Evolutionary conservation across 2,329 filamentous ascomycete species (phyloP).

Genomic region (Diaporthe citrichinensis): DNA sequence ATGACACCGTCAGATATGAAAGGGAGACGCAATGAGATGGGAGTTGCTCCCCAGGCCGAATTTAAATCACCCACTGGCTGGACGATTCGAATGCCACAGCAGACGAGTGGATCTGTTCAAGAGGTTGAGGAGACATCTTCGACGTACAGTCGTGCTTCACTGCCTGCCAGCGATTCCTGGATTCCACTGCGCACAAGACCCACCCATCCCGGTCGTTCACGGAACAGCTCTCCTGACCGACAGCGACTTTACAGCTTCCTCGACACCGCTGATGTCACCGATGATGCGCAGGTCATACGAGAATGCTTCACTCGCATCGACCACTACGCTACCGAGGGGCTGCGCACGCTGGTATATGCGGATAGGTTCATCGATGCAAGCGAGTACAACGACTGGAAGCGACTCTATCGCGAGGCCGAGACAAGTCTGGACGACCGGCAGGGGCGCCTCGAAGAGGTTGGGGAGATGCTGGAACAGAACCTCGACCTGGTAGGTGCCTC

Average conservation of each 20-base stretch:
- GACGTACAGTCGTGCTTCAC: background rate
- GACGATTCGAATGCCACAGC: background rate
- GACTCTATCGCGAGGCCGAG: slow-evolving; percentile 80
- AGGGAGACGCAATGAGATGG: slow-evolving; percentile 72
- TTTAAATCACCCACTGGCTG: background rate
- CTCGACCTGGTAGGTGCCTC: slow-evolving; percentile 86
- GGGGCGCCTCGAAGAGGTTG: slow-evolving; percentile 81
- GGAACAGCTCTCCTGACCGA: slow-evolving; percentile 26
- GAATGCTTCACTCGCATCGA: slow-evolving; percentile 90
- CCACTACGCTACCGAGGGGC: slow-evolving; percentile 87
- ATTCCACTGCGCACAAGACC: slow-evolving; percentile 53
- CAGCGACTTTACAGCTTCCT: slow-evolving; percentile 70
- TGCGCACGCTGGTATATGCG: slow-evolving; percentile 85
- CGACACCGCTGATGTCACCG: slow-evolving; percentile 60
- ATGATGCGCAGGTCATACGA: slow-evolving; percentile 78
- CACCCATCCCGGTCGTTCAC: slow-evolving; percentile 55
- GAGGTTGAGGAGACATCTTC: background rate
- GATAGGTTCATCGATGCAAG: slow-evolving; percentile 80
- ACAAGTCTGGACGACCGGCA: slow-evolving; percentile 85
- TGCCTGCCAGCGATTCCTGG: background rate
- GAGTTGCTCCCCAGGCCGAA: slow-evolving; percentile 63
- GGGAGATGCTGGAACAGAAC: slow-evolving; percentile 82
- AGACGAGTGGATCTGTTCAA: background rate
- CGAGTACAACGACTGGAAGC: slow-evolving; percentile 83
- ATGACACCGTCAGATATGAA: slow-evolving; percentile 77